Evolutionary conservation across 1,284 basidiomycete species (phyloP).

Genomic region (Coniferiporia sulphurascens): DNA sequence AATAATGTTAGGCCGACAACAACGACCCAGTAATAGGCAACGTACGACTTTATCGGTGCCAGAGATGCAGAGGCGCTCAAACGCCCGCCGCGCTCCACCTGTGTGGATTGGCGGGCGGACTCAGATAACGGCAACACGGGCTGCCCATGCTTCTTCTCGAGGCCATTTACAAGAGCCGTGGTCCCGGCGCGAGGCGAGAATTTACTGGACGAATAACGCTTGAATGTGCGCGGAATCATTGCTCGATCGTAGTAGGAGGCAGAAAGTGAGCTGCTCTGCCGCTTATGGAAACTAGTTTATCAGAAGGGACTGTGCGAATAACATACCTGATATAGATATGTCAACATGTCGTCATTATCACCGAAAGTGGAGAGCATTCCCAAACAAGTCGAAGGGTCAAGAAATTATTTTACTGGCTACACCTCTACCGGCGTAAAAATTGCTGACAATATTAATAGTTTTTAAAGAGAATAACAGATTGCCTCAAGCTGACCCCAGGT

Average conservation of each 20-base stretch:
- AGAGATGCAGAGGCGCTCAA: not conserved
- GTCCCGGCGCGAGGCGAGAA: conserved; percentile 1
- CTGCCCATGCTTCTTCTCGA: not conserved
- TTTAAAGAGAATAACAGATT: too few relatives aligned
- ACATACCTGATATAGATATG: not conserved
- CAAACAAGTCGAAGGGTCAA: too few relatives aligned
- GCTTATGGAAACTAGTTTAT: not conserved
- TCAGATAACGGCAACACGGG: not conserved
- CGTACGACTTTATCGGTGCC: not conserved
- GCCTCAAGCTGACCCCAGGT: too few relatives aligned
- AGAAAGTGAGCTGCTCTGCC: not conserved
- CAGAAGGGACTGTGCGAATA: not conserved
- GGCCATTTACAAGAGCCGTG: not conserved
- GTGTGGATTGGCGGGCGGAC: not conserved
- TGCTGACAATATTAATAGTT: too few relatives aligned
- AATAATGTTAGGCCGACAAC: not conserved
- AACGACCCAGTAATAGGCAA: not conserved
- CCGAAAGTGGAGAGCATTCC: too few relatives aligned
- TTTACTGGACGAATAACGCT: conserved; percentile 6
- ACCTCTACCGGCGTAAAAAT: too few relatives aligned
- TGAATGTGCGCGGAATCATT: conserved; percentile 14
- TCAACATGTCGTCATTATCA: not conserved
- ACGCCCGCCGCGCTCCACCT: not conserved
- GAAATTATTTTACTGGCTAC: too few relatives aligned
- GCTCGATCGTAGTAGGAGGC: not conserved